Conservation (phyloP, 805 yeast genomes). For the Zygosaccharomyces bisporus region DNA sequence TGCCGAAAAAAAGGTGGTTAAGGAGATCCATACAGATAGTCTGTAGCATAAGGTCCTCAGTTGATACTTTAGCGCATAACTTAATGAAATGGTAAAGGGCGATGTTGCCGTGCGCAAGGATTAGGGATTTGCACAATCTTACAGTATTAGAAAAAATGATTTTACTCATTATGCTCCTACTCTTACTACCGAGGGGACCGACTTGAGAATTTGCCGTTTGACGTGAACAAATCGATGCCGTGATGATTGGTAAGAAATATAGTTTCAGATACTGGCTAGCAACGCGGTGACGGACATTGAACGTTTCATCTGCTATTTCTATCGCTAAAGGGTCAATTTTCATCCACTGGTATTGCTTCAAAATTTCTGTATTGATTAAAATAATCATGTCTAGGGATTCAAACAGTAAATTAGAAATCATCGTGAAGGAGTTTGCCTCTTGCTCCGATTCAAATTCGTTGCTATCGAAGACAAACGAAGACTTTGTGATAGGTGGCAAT, state of each 20-base stretch:
- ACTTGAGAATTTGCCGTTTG: slow-evolving; percentile 16
- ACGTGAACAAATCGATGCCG: slow-evolving; percentile 21
- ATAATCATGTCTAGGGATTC: slow-evolving; percentile 20
- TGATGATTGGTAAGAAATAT: slow-evolving; percentile 22
- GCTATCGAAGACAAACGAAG: slow-evolving; percentile 28
- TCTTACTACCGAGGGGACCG: slow-evolving; percentile 14
- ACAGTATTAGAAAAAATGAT: slow-evolving; percentile 24
- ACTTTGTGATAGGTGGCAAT: slow-evolving; percentile 34
- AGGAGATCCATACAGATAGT: slow-evolving; percentile 29
- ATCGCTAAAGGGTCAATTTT: slow-evolving; percentile 15
- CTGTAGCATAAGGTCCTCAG: slow-evolving; percentile 37
- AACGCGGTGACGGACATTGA: slow-evolving; percentile 21
- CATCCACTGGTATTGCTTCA: slow-evolving; percentile 18
- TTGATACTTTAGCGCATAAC: slow-evolving; percentile 34
- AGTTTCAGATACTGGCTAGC: slow-evolving; percentile 23
- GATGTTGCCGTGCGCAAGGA: slow-evolving; percentile 37
- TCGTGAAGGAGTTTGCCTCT: slow-evolving; percentile 10
- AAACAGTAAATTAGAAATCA: slow-evolving; percentile 13
- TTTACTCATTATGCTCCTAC: slow-evolving; percentile 20
- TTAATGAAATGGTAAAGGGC: slow-evolving; percentile 37
- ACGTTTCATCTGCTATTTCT: slow-evolving; percentile 3
- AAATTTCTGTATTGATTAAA: slow-evolving; percentile 15
- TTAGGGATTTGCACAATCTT: slow-evolving; percentile 35
- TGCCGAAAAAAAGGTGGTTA: slow-evolving; percentile 31
- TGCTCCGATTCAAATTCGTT: slow-evolving; percentile 5